phyloP scores from a whole-genome alignment of 495 filamentous ascomycete genomes.

The Penicillium fimorum region DNA sequence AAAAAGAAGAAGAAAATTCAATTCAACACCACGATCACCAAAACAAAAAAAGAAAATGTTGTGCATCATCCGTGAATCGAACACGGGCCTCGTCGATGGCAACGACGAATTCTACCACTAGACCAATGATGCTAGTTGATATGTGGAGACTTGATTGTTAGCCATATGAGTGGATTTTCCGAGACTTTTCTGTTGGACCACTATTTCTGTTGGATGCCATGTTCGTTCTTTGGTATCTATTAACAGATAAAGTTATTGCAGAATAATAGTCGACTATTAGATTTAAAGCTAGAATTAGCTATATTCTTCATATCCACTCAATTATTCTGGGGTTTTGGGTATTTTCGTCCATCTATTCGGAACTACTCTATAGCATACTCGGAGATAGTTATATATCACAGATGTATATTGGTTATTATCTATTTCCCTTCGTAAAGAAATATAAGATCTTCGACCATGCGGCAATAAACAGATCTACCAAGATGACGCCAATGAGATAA shows the following conservation, averaged over 20 bases:
- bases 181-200: neutral
- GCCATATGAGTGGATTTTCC: neutral
- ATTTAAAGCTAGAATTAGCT: neutral
- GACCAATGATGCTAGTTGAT: slow-evolving; percentile 51
- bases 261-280: neutral
- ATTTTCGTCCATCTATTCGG: neutral
- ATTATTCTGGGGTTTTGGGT: neutral
- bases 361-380: too few species aligned
- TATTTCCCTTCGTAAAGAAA: neutral
- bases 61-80: slow-evolving; percentile 58
- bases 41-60: slow-evolving; percentile 7
- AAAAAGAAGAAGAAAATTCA: neutral
- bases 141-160: neutral
- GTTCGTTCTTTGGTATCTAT: neutral
- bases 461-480: neutral
- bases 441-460: neutral
- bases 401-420: neutral
- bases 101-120: slow-evolving; percentile 62
- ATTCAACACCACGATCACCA: neutral
- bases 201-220: neutral
- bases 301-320: neutral
- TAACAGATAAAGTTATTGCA: neutral
- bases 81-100: slow-evolving; percentile 59
- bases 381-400: neutral
- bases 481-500: neutral